Evolutionary conservation across 2,329 filamentous ascomycete genomes (phyloP), one percentile per base, ranked within the genome.

Genomic region (Hymenoscyphus fructigenus): DNA sequence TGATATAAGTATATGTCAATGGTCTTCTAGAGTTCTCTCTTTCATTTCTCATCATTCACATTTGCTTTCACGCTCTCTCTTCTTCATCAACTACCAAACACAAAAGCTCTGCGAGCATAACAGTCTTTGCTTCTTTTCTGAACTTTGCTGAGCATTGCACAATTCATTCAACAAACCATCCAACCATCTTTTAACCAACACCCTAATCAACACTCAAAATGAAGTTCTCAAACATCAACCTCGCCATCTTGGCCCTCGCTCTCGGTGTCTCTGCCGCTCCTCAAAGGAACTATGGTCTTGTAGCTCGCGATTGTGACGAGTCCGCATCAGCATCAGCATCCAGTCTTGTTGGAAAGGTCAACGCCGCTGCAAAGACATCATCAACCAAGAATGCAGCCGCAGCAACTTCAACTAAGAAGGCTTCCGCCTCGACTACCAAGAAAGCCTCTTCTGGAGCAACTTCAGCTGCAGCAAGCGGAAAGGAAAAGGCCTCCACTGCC

Each of bases 121-220:
- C 32, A 10, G n/a, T 44, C 26, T 44, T 59, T 12, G 9, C 34
- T 63, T 59, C 56, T 59, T 59, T 53, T 53, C 28, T 20, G 17
- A 23, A 12, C 56, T 36, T 59, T 59, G 56, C 56, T 63, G 61
- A 63, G 61, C 61, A 63, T 59, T 55, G 57, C 44, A 28, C 29
- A 47, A 36, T 41, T 36, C 36, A 34, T 59, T 34, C 56, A 36
- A 53, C 4, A 17, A 41, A 41, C 56, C 26, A 62, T n/a, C 23
- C 32, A 44, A 53, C 28, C 28, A 14, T 53, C 34, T 60, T 50
- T 29, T 10, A 32, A 47, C 38, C 36, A 20, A 23, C 41, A 12
- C 7, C 20, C 20, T 10, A 23, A 53, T 5, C 26, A 61, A 14
- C 36, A 15, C 29, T 64, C 57, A 56, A 50, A 57, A 64, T 64